Evolutionary conservation across 139 green algal genomes (phyloP), one percentile per base, ranked within the genome.

Genomic region (Chlorella sp.): DNA sequence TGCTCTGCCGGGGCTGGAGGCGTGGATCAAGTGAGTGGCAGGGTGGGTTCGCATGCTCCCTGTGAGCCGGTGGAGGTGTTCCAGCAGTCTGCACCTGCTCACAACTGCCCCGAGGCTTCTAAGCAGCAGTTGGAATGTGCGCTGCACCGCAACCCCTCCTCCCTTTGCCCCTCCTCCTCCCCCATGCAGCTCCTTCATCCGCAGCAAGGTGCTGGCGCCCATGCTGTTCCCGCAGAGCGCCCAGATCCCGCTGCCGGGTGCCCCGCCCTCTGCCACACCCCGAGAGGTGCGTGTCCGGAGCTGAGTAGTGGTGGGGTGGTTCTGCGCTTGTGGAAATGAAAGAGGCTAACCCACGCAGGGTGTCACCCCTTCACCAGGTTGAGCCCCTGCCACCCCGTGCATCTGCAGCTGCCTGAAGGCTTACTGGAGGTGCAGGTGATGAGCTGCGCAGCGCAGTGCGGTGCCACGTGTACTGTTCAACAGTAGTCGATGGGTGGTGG

Each of bases 101-200:
- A 73, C 6, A 30, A n/a, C 32, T 30, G 60, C 24, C 24, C 32
- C 20, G 20, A 68, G 19, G 6, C 60, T 30, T 68, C 20, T 22
- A 68, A 9, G 60, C 60, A 68, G 60, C 20, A 40, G 14, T 19
- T 44, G 65, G 65, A 43, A 13, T 14, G 65, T 34, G 69, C 38
- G 2, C 38, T n/a, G 19, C 20, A 16, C 16, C 17, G 16, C 38
- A 17, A 0, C 8, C 7, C 8, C 40, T 24, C 41, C 24, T 9
- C 41, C 26, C 11, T 30, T 24, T 56, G 41, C 70, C 38, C 41
- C 24, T 2, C 26, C 36, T 58, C 26, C 11, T 62, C 44, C 3
- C 26, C 20, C 2, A 32, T 36, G 60, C 58, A 83, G 77, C 77
- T 83, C 77, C 28, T 83, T 83, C 77, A 73, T 83, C 28, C 41